Conservation (phyloP, 176 grass and related monocot genomes). For the Bothriochloa decipiens region DNA sequence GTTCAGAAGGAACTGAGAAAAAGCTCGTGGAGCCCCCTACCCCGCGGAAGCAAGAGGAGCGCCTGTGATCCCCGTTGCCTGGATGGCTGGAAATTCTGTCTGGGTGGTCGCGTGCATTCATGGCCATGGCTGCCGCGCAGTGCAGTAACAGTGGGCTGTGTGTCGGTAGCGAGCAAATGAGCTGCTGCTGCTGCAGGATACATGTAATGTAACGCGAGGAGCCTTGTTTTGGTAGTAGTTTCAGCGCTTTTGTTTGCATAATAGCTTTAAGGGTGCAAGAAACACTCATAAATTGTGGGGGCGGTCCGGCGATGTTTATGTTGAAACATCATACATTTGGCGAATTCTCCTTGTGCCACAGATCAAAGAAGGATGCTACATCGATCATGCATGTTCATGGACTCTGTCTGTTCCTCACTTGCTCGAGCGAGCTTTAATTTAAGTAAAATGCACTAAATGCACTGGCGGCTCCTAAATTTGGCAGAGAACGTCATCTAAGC, state of each 20-base stretch:
- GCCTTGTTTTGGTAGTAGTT: constrained; percentile 25
- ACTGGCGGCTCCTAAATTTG: too few species aligned
- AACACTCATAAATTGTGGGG: not conserved
- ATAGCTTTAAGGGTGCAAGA: not conserved
- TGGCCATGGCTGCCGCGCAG: constrained; percentile 38
- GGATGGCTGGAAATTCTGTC: constrained; percentile 46
- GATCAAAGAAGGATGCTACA: not conserved
- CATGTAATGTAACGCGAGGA: not conserved
- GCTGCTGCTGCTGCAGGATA: not conserved
- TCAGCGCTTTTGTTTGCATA: constrained; percentile 16
- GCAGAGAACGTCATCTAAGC: too few species aligned
- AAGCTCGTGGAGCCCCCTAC: constrained; percentile 18
- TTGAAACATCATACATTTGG: not conserved
- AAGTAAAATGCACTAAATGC: too few species aligned
- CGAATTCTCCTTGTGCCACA: not conserved
- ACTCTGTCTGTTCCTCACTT: not conserved
- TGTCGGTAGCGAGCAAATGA: constrained; percentile 23
- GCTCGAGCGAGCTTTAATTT: too few species aligned
- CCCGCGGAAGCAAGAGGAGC: not conserved
- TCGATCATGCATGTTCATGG: not conserved
- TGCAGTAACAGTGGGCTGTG: not conserved
- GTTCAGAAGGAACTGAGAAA: constrained; percentile 40
- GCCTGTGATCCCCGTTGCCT: constrained; percentile 20
- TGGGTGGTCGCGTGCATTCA: constrained; percentile 34
- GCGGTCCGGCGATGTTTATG: not conserved